A percentile compares a stretch with the other conserved stretches of the same genome.
Evolutionary conservation across 495 filamentous ascomycete species (phyloP).

Genomic region (Tuber umbilicatum): DNA sequence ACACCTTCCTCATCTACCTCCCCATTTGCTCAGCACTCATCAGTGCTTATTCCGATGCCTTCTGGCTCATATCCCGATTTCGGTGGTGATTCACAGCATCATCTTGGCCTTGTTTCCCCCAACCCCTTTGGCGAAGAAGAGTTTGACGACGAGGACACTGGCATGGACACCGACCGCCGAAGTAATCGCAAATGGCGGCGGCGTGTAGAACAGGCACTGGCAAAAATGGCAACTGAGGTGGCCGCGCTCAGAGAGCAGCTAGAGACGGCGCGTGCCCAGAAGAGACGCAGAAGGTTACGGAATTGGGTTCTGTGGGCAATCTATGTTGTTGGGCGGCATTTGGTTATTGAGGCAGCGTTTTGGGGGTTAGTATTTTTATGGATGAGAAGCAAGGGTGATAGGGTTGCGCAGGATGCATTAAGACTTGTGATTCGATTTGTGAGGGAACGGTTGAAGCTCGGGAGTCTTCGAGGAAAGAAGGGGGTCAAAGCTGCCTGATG

Average conservation of each 20-base stretch:
- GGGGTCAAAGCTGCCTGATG: background rate
- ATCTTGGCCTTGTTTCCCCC: slow-evolving; percentile 34
- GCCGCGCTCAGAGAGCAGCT: slow-evolving; percentile 91
- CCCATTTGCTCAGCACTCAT: slow-evolving; percentile 1
- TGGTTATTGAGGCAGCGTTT: slow-evolving; percentile 63
- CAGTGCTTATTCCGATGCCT: background rate
- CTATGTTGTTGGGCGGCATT: slow-evolving; percentile 64
- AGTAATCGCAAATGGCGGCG: slow-evolving; percentile 55
- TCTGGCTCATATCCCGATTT: background rate
- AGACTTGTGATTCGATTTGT: slow-evolving; percentile 56
- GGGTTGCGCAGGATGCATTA: slow-evolving; percentile 69
- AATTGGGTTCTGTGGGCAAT: slow-evolving; percentile 70
- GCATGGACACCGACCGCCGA: slow-evolving; percentile 40
- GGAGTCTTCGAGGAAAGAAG: slow-evolving; percentile 36
- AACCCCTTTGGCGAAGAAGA: slow-evolving; percentile 44
- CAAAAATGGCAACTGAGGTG: slow-evolving; percentile 85
- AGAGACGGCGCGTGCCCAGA: slow-evolving; percentile 57
- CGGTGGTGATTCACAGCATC: background rate
- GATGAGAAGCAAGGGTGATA: slow-evolving; percentile 71
- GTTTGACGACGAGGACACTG: slow-evolving; percentile 50
- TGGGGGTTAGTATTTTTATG: slow-evolving; percentile 66
- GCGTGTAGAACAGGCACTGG: slow-evolving; percentile 77
- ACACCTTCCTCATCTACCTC: slow-evolving; percentile 46
- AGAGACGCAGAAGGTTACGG: slow-evolving; percentile 49
- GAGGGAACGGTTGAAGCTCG: slow-evolving; percentile 53